phyloP scores from a whole-genome alignment of 495 filamentous ascomycete species.

The Penicilliopsis zonata region DNA sequence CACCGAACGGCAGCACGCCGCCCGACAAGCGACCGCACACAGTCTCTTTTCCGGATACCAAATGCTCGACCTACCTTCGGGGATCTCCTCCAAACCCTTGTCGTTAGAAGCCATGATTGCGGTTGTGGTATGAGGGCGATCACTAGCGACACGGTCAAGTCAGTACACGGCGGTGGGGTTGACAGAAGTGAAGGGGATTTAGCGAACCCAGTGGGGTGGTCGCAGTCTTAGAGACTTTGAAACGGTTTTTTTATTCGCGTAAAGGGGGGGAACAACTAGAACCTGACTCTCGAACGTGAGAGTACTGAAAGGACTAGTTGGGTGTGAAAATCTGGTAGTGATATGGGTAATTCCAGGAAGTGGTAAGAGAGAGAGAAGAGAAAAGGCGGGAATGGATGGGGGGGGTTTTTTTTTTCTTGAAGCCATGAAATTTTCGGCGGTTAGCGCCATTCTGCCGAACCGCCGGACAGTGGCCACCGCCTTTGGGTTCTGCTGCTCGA shows the following conservation, averaged over 20 bases:
- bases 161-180: conserved; percentile 31
- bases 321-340: conserved; percentile 9
- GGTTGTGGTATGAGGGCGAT: conserved; percentile 47
- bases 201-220: conserved; percentile 17
- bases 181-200: conserved; percentile 13
- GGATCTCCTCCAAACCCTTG: conserved; percentile 94
- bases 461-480: conserved; percentile 6
- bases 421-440: conserved; percentile 12
- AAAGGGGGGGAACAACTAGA: conserved; percentile 28
- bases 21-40: conserved; percentile 10
- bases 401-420: conserved; percentile 31
- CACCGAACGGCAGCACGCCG: conserved; percentile 2
- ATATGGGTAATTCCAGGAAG: conserved; percentile 11
- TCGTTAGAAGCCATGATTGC: conserved; percentile 91
- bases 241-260: conserved; percentile 24
- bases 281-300: conserved; percentile 22
- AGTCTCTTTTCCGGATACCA: too few species aligned
- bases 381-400: conserved; percentile 17
- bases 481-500: conserved; percentile 6
- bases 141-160: conserved; percentile 59
- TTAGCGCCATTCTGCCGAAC: conserved; percentile 13
- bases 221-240: conserved; percentile 3
- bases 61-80: conserved; percentile 53
- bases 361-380: conserved; percentile 25
- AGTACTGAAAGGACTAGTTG: conserved; percentile 17